Conservation (phyloP, 345 rosid genomes). For the Cardamine chenopodiifolia region DNA sequence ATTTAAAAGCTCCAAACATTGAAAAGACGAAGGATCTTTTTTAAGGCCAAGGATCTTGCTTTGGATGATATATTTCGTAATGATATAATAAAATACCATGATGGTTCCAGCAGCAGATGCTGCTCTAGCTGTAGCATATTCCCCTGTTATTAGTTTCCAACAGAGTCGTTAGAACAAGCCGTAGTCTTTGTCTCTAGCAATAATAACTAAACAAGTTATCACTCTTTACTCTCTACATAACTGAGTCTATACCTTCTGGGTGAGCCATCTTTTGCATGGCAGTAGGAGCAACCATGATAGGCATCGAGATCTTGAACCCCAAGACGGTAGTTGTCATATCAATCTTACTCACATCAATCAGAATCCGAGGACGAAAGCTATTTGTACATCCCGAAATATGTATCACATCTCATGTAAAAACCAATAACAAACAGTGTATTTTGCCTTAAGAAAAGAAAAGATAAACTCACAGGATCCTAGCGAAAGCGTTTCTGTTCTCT, state of each 20-base stretch:
- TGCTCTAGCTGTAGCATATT: constrained; percentile 94
- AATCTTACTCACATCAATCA: constrained; percentile 81
- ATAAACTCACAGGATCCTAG: constrained; percentile 63
- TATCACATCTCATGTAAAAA: constrained; percentile 23
- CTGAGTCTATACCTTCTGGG: constrained; percentile 63
- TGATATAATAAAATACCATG: constrained; percentile 52
- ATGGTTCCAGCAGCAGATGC: constrained; percentile 86
- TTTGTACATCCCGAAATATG: constrained; percentile 9
- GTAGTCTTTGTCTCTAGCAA: background rate
- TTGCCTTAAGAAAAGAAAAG: background rate
- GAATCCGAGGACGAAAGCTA: constrained; percentile 84
- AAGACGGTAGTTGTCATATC: constrained; percentile 70
- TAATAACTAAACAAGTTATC: background rate
- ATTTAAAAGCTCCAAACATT: background rate
- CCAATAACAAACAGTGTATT: background rate
- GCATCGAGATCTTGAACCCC: constrained; percentile 90
- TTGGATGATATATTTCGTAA: background rate
- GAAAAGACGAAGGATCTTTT: background rate
- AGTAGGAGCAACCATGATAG: constrained; percentile 91
- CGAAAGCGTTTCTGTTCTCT: constrained; percentile 72
- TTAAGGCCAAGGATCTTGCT: background rate
- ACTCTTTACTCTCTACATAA: background rate
- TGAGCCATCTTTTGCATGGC: constrained; percentile 97
- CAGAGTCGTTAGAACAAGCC: background rate
- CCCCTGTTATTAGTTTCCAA: constrained; percentile 57